phyloP scores from a whole-genome alignment of 495 filamentous ascomycete genomes.

The Astrocystis sublimbata region DNA sequence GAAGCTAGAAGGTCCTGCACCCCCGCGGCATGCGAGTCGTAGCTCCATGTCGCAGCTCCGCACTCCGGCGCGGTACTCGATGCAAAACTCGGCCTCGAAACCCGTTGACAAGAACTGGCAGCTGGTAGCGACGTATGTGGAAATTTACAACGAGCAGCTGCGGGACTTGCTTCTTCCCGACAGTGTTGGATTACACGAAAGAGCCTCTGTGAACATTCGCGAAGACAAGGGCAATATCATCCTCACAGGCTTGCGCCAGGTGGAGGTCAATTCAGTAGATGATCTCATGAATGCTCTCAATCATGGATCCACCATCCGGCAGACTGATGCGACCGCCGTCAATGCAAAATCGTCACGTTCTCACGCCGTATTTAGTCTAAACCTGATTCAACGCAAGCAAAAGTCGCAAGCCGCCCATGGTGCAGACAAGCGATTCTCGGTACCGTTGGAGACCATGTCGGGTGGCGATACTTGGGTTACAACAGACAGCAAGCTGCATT shows the following conservation, averaged over 20 bases:
- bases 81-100: conserved; percentile 53
- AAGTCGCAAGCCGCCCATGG: conserved; percentile 54
- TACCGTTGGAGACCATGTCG: conserved; percentile 79
- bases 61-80: conserved; percentile 80
- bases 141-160: conserved; percentile 98
- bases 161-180: conserved; percentile 89
- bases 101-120: conserved; percentile 80
- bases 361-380: conserved; percentile 95
- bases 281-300: conserved; percentile 87
- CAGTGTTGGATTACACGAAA: conserved; percentile 63
- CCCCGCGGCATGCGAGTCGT: conserved; percentile 53
- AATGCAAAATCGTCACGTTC: conserved; percentile 99
- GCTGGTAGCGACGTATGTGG: conserved; percentile 93
- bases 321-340: conserved; percentile 98
- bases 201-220: conserved; percentile 76
- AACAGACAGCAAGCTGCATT: conserved; percentile 97
- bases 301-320: conserved; percentile 90
- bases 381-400: conserved; percentile 83
- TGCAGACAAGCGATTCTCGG: conserved; percentile 82
- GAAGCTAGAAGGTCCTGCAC: conserved; percentile 66
- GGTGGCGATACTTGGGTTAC: conserved; percentile 69
- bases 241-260: conserved; percentile 82
- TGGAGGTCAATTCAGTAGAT: conserved; percentile 88
- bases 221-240: conserved; percentile 95
- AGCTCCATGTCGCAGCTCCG: conserved; percentile 75